phyloP scores from a whole-genome alignment of 1,139 yeast genomes.

The Geotrichum cucujoidarum region DNA sequence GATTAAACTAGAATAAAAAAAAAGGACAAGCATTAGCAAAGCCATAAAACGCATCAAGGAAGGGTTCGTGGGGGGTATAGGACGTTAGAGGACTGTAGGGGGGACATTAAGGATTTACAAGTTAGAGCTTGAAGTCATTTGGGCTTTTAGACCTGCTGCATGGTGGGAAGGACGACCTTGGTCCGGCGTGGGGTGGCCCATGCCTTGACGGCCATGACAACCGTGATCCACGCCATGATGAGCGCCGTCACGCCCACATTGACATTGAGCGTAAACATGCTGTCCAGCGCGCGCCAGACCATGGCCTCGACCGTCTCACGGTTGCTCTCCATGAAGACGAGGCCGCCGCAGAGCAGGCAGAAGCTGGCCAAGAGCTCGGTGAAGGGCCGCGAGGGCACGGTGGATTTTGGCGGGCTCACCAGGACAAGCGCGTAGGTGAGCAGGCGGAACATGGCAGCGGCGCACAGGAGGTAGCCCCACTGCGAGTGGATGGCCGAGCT shows the following conservation, averaged over 20 bases:
- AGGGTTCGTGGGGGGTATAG: no score
- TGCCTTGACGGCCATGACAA: constrained; percentile 55
- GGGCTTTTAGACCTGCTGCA: background rate
- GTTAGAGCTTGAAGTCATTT: background rate
- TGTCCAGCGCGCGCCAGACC: constrained; percentile 78
- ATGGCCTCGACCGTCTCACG: constrained; percentile 77
- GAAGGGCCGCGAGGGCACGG: constrained; percentile 63
- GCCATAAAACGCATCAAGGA: no score
- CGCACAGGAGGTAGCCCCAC: constrained; percentile 82
- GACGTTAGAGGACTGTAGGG: no score
- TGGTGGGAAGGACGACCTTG: background rate
- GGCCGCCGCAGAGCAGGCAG: constrained; percentile 79
- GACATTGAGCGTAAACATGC: constrained; percentile 86
- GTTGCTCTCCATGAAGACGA: constrained; percentile 86
- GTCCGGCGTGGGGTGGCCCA: constrained; percentile 13
- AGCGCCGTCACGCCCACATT: constrained; percentile 73
- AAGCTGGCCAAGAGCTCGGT: constrained; percentile 79
- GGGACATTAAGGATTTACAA: background rate
- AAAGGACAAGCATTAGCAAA: no score
- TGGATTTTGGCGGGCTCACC: constrained; percentile 45
- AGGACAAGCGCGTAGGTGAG: constrained; percentile 59
- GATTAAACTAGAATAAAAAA: no score
- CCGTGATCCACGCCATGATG: constrained; percentile 89
- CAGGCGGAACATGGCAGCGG: constrained; percentile 72
- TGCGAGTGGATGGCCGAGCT: constrained; percentile 79